Conservation (phyloP, 78 protist genomes). For the Dictyostelium intermedium region DNA sequence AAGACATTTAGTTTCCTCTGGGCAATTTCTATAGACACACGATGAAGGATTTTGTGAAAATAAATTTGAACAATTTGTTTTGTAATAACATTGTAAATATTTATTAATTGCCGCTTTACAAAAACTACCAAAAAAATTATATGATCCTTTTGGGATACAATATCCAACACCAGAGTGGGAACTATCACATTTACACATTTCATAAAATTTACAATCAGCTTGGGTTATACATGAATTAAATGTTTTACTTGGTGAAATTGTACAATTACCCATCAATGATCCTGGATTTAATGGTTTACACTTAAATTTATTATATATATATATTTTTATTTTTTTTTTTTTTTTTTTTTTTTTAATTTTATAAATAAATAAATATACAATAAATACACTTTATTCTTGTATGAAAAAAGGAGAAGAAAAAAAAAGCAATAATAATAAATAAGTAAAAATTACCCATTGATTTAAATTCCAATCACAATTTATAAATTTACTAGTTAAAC, state of each 20-base stretch:
- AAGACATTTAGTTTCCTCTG: not conserved
- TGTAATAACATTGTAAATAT: not conserved
- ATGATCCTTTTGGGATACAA: not conserved
- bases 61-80: not conserved
- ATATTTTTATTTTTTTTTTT: too few species aligned
- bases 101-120: not conserved
- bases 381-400: too few species aligned
- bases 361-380: not conserved
- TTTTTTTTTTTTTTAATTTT: too few species aligned
- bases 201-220: not conserved
- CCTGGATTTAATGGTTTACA: not conserved
- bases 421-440: not conserved
- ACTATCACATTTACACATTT: constrained; percentile 38
- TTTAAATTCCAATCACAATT: constrained; percentile 6
- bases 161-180: constrained; percentile 19
- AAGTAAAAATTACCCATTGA: not conserved
- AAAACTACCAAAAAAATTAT: not conserved
- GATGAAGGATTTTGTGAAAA: not conserved
- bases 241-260: not conserved
- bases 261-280: not conserved
- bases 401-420: not conserved
- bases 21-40: not conserved
- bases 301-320: not conserved
- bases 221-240: not conserved
- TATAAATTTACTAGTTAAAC: not conserved